Evolutionary conservation across 257 asterid genomes (phyloP).

Genomic region (Fraxinus quadrangulata): DNA sequence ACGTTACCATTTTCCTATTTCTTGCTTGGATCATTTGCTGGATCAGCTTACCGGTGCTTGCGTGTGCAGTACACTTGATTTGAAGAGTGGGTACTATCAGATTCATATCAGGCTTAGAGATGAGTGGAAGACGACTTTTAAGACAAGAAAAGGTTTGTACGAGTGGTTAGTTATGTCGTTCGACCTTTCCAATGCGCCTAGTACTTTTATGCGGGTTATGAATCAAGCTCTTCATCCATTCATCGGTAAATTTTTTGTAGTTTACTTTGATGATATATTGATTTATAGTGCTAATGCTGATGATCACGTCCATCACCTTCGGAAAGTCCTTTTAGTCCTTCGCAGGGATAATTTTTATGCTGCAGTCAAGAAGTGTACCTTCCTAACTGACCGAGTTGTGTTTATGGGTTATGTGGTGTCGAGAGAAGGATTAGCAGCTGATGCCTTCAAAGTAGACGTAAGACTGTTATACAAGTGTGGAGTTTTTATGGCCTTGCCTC

Average conservation of each 20-base stretch:
- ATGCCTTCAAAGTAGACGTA: not conserved
- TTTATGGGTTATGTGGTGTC: too few relatives aligned
- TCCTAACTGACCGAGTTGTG: too few relatives aligned
- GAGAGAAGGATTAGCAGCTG: not conserved
- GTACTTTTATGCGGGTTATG: conserved; percentile 11
- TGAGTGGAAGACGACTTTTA: conserved; percentile 16
- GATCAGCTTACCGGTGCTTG: too few relatives aligned
- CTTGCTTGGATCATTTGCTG: too few relatives aligned
- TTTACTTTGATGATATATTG: conserved; percentile 20
- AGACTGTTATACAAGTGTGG: not conserved
- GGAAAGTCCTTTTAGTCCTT: not conserved
- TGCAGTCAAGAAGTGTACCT: too few relatives aligned
- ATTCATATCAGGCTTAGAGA: not conserved
- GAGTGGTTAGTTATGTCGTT: conserved; percentile 26
- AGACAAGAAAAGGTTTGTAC: not conserved
- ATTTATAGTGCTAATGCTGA: not conserved
- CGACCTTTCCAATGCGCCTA: conserved; percentile 1
- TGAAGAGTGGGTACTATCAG: conserved; percentile 6
- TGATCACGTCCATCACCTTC: not conserved
- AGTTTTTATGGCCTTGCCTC: too few relatives aligned
- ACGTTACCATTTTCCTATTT: too few relatives aligned
- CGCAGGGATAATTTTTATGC: too few relatives aligned
- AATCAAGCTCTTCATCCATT: not conserved
- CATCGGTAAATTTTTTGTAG: not conserved
- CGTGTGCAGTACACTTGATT: too few relatives aligned